A percentile compares a stretch with the other conserved stretches of the same genome.
Evolutionary conservation across 345 rosid species (phyloP).

Genomic region (Eucalyptus victrix): DNA sequence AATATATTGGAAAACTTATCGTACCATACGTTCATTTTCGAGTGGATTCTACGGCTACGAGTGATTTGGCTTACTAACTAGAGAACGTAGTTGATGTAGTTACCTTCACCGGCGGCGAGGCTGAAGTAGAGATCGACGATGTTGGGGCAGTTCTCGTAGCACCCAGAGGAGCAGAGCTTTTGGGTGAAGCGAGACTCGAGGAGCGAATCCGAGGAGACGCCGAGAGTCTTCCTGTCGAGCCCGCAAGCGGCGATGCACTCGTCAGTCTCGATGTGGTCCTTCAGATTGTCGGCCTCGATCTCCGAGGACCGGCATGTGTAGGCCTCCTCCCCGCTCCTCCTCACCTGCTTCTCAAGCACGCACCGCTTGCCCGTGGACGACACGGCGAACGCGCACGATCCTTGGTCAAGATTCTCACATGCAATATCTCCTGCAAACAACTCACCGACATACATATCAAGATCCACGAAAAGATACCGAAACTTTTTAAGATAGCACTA

Average conservation of each 20-base stretch:
- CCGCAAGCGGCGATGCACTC: slow-evolving; percentile 63
- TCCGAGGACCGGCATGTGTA: slow-evolving; percentile 67
- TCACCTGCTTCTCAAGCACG: slow-evolving; percentile 57
- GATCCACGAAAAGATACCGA: neutral
- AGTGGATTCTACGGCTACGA: neutral
- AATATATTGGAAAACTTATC: neutral
- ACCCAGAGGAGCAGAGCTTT: slow-evolving; percentile 64
- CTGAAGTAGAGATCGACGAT: slow-evolving; percentile 79
- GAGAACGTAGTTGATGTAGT: neutral
- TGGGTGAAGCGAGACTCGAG: slow-evolving; percentile 53
- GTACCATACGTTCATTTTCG: neutral
- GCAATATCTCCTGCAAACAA: slow-evolving; percentile 22
- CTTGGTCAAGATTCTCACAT: slow-evolving; percentile 56
- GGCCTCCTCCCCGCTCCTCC: slow-evolving; percentile 50
- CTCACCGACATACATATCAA: neutral
- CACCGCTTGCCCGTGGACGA: slow-evolving; percentile 73
- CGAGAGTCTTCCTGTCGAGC: slow-evolving; percentile 61
- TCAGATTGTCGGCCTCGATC: slow-evolving; percentile 58
- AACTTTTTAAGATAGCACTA: neutral
- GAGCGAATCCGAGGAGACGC: slow-evolving; percentile 82
- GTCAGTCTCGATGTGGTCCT: slow-evolving; percentile 57
- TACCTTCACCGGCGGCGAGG: slow-evolving; percentile 96
- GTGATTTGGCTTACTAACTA: neutral
- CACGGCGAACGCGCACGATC: slow-evolving; percentile 64
- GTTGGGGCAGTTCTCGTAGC: slow-evolving; percentile 73